Evolutionary conservation across 345 rosid species (phyloP).

Genomic region (Gossypium australe): DNA sequence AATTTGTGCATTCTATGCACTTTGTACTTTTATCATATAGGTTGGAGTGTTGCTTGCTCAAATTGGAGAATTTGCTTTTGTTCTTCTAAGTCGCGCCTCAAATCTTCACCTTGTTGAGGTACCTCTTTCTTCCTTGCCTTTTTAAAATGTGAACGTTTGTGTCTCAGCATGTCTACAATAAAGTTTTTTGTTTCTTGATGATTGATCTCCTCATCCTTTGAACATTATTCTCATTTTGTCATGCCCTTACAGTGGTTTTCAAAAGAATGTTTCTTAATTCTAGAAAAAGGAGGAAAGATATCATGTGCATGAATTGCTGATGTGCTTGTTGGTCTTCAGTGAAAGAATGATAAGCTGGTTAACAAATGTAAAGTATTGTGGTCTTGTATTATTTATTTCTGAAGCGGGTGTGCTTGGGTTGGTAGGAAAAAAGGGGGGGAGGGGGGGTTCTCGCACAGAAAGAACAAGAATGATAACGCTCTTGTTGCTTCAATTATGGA

Average conservation of each 20-base stretch:
- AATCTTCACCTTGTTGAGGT: conserved; percentile 94
- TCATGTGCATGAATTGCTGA: neutral
- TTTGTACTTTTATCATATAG: conserved; percentile 27
- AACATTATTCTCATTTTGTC: neutral
- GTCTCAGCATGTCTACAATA: neutral
- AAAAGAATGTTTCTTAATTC: neutral
- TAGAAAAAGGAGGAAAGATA: neutral
- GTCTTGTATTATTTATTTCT: too few relatives aligned
- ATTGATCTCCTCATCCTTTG: neutral
- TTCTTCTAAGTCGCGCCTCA: conserved; percentile 90
- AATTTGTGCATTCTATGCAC: neutral
- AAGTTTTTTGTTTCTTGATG: neutral
- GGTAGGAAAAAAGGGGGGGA: too few relatives aligned
- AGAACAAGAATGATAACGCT: neutral
- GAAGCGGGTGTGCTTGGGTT: too few relatives aligned
- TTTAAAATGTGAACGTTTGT: neutral
- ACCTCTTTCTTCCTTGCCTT: conserved; percentile 8
- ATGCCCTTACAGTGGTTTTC: neutral
- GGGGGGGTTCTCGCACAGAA: neutral
- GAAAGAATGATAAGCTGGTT: neutral
- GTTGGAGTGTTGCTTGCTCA: conserved; percentile 93
- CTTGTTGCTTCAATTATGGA: neutral
- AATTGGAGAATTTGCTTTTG: conserved; percentile 98
- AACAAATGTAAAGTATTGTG: neutral
- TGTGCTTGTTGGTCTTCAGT: neutral